Evolutionary conservation across 176 grass and related monocot genomes (phyloP).

Genomic region (Raddia guianensis): DNA sequence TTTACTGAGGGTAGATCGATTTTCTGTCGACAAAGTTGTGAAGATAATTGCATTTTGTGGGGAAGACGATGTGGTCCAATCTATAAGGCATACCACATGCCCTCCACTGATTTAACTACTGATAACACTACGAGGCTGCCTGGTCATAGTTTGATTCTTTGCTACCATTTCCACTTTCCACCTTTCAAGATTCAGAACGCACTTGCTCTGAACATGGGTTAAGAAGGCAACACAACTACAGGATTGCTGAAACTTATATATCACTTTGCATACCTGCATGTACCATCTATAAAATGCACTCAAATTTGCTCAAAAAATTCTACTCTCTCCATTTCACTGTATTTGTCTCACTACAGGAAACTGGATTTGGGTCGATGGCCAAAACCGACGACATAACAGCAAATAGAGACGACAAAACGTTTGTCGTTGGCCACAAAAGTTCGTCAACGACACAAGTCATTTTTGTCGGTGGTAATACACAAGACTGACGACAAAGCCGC

Average conservation of each 20-base stretch:
- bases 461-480: too few relatives aligned
- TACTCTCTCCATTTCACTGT: too few relatives aligned
- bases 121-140: neutral
- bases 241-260: neutral
- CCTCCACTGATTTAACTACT: constrained; percentile 8
- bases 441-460: too few relatives aligned
- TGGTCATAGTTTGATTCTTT: neutral
- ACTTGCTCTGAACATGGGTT: neutral
- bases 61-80: constrained; percentile 28
- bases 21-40: neutral
- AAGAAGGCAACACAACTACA: neutral
- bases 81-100: constrained; percentile 27
- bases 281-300: too few relatives aligned
- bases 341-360: too few relatives aligned
- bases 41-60: constrained; percentile 20
- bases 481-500: too few relatives aligned
- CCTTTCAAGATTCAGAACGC: neutral
- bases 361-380: too few relatives aligned
- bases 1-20: neutral
- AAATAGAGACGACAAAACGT: too few relatives aligned
- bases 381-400: too few relatives aligned
- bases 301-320: too few relatives aligned
- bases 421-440: too few relatives aligned
- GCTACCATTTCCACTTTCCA: neutral
- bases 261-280: too few relatives aligned